Conservation (phyloP, 1,284 basidiomycete species). For the Mrakiaceae sp. region DNA sequence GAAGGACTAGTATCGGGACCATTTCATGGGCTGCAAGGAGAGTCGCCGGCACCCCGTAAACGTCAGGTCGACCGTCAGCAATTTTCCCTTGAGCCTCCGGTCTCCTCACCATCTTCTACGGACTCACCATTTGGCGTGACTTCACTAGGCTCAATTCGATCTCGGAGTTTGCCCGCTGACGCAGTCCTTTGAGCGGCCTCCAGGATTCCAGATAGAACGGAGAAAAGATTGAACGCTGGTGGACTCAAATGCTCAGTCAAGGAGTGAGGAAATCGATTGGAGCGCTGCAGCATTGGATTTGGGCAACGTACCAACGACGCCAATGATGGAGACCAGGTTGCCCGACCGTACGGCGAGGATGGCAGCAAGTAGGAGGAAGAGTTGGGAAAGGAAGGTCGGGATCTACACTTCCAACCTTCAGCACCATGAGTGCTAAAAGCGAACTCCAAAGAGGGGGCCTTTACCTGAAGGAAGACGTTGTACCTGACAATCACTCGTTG, state of each 20-base stretch:
- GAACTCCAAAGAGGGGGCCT: too few relatives aligned
- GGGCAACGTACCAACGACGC: not conserved
- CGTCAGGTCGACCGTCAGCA: too few relatives aligned
- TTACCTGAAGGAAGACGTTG: not conserved
- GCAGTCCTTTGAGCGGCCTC: constrained; percentile 1
- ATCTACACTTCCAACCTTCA: not conserved
- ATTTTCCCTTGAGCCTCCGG: too few relatives aligned
- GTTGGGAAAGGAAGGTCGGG: constrained; percentile 1
- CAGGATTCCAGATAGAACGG: not conserved
- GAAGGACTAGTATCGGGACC: not conserved
- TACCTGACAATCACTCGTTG: not conserved
- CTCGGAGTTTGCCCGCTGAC: not conserved
- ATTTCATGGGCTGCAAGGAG: not conserved
- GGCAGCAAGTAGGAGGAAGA: not conserved
- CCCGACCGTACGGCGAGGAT: not conserved
- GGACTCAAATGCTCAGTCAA: too few relatives aligned
- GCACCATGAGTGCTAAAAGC: too few relatives aligned
- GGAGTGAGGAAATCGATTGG: too few relatives aligned
- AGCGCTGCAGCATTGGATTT: too few relatives aligned
- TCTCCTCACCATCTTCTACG: too few relatives aligned
- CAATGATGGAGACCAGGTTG: constrained; percentile 1
- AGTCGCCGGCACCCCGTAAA: not conserved
- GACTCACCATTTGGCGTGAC: too few relatives aligned
- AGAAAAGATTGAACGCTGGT: too few relatives aligned
- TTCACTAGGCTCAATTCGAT: not conserved